These are phyloP conservation scores for Grosmannia huntii DNA, from an alignment of 2,329 filamentous ascomycete species.

Conservation along the genomic window DNA sequence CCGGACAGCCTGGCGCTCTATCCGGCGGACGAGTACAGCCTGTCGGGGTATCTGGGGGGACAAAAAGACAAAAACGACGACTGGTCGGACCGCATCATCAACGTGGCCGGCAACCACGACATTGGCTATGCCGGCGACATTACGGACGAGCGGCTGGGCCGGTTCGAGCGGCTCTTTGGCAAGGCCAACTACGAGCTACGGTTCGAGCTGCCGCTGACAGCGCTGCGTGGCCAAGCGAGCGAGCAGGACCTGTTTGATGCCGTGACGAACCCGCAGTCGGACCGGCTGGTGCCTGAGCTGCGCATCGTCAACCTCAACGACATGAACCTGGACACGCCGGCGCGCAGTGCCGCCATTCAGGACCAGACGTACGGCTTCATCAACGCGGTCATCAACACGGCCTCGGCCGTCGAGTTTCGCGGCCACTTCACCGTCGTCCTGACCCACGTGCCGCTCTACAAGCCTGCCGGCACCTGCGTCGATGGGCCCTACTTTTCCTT, in stretches of 20 bases:
- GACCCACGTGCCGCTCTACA: slow-evolving; percentile 87
- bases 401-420: slow-evolving; percentile 44
- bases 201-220: slow-evolving; percentile 45
- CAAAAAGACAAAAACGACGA: slow-evolving; percentile 14
- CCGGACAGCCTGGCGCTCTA: slow-evolving; percentile 38
- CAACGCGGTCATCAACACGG: slow-evolving; percentile 52
- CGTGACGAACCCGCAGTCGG: slow-evolving; percentile 30
- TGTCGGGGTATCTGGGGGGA: slow-evolving; percentile 34
- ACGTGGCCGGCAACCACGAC: slow-evolving; percentile 90
- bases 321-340: slow-evolving; percentile 86
- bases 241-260: slow-evolving; percentile 27
- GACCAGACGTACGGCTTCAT: slow-evolving; percentile 66
- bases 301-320: slow-evolving; percentile 80
- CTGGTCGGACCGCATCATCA: slow-evolving; percentile 73
- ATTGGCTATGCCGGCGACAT: slow-evolving; percentile 93
- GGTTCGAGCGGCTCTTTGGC: slow-evolving; percentile 79
- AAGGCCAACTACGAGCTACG: slow-evolving; percentile 82
- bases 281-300: slow-evolving; percentile 50
- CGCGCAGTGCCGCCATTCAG: slow-evolving; percentile 53
- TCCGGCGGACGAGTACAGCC: slow-evolving; percentile 34
- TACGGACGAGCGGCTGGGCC: slow-evolving; percentile 55
- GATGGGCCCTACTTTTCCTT: slow-evolving; percentile 78
- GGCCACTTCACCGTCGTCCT: slow-evolving; percentile 71
- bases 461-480: slow-evolving; percentile 67
- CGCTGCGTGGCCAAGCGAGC: slow-evolving; percentile 15